Percentiles rank a stretch among this genome's conserved stretches.
Evolutionary conservation across 129 eudicot genomes (phyloP).

Genomic region (Pittosporum tobira): DNA sequence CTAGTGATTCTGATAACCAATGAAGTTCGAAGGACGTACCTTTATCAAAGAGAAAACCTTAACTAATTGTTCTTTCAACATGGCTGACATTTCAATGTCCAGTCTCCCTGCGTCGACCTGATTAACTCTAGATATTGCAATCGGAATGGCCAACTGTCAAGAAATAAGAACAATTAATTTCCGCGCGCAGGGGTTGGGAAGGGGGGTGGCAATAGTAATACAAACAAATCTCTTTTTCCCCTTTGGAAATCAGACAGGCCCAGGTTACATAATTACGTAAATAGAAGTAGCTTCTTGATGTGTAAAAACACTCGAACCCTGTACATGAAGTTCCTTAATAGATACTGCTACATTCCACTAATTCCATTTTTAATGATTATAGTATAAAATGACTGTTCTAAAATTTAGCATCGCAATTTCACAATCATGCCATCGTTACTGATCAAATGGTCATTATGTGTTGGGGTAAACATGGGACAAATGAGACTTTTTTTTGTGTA

Average conservation of each 20-base stretch:
- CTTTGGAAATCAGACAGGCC: neutral
- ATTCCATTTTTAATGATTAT: too few species aligned
- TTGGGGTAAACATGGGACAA: too few species aligned
- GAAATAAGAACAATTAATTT: neutral
- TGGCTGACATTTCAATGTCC: conserved; percentile 90
- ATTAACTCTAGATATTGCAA: conserved; percentile 89
- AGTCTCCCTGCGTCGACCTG: conserved; percentile 93
- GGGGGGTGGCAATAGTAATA: too few species aligned
- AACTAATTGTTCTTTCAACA: conserved; percentile 90
- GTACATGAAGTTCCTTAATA: neutral
- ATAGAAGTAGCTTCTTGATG: too few species aligned
- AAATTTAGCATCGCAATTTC: too few species aligned
- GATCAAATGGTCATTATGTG: too few species aligned
- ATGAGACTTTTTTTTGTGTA: too few species aligned
- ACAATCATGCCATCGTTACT: too few species aligned
- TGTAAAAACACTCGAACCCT: neutral
- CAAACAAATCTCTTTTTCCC: neutral
- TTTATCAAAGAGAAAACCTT: conserved; percentile 76
- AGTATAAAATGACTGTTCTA: too few species aligned
- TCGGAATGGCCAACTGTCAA: conserved; percentile 52
- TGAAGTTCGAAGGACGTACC: conserved; percentile 37
- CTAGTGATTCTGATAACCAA: neutral
- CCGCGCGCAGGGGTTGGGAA: too few species aligned
- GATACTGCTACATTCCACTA: too few species aligned
- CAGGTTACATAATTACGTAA: too few species aligned